These are phyloP conservation scores for Cryphonectria carpinicola DNA, from an alignment of 2,329 filamentous ascomycete species.

Conservation along the genomic window DNA sequence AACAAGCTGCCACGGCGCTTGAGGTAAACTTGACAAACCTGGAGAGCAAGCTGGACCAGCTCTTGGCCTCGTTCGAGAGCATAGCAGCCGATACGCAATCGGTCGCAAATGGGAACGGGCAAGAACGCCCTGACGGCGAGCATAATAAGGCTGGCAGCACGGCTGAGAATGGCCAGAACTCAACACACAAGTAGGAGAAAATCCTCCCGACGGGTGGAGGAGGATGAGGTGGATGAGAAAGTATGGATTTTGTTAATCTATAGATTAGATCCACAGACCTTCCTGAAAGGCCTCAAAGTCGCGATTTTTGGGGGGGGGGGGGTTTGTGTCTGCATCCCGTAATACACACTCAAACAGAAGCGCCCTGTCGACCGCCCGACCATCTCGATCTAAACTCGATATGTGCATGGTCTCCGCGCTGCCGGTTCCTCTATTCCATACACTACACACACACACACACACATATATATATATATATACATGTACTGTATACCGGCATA, in stretches of 20 bases:
- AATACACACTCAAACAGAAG: background rate
- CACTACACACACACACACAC: background rate
- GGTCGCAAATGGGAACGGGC: constrained; percentile 9
- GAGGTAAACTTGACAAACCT: constrained; percentile 57
- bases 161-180: background rate
- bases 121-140: background rate
- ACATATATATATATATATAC: background rate
- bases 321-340: background rate
- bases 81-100: background rate
- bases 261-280: background rate
- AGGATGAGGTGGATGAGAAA: background rate
- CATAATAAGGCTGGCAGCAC: background rate
- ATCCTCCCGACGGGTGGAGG: background rate
- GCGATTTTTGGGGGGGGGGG: background rate
- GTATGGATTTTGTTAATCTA: background rate
- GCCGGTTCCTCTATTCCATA: background rate
- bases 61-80: constrained; percentile 54
- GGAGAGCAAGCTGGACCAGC: constrained; percentile 58
- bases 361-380: background rate
- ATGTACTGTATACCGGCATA: background rate
- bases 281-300: background rate
- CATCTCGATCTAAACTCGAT: background rate
- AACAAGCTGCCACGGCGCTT: constrained; percentile 56
- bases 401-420: background rate
- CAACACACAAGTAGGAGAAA: constrained; percentile 6